Evolutionary conservation across 2,329 filamentous ascomycete species (phyloP), one percentile per base, ranked within the genome.

Genomic region (Saccharata proteae): DNA sequence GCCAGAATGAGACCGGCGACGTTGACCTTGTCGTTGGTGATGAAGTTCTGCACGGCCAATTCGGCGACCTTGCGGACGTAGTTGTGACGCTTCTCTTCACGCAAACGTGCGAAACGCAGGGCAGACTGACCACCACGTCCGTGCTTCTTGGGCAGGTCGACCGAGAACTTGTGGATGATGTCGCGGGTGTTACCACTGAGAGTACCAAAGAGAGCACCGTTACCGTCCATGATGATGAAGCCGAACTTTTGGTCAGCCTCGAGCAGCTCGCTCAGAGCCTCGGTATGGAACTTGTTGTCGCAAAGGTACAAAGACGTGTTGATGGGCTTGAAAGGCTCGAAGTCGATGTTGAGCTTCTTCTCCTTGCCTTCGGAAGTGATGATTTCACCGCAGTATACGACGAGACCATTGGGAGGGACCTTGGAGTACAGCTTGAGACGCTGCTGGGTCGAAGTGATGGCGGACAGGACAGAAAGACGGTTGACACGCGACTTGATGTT

Each of bases 401-500:
- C 90, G 44, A 98, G 69, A 38, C 90, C 90, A 62, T 98, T 98
- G 29, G 90, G 84, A 18, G 92, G 90, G 35, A 98, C 90, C 64
- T 96, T 96, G 65, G 86, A 93, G 69, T 98, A 98, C 29, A 98
- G 73, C 74, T 98, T 98, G 44, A 98, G 77, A 59, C 90, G 82
- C 68, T 98, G 90, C 65, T 98, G 92, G 48, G 90, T 98, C 40
- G 90, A 98, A 32, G 90, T 98, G 52, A 98, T 98, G 58, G 90
- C 90, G 21, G 88, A 96, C 47, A 98, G 69, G 46, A 98, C 90
- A 31, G 90, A 98, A 55, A 96, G 82, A 61, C 90, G 78, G 65
- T 98, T 98, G 67, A 98, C 90, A 55, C 90, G 86, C 38, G 90
- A 98, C 64, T 98, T 98, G 69, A 98, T 98, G 66, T 98, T 98